Evolutionary conservation across 176 grass and related monocot species (phyloP).

Genomic region (Phoenix roebelenii): DNA sequence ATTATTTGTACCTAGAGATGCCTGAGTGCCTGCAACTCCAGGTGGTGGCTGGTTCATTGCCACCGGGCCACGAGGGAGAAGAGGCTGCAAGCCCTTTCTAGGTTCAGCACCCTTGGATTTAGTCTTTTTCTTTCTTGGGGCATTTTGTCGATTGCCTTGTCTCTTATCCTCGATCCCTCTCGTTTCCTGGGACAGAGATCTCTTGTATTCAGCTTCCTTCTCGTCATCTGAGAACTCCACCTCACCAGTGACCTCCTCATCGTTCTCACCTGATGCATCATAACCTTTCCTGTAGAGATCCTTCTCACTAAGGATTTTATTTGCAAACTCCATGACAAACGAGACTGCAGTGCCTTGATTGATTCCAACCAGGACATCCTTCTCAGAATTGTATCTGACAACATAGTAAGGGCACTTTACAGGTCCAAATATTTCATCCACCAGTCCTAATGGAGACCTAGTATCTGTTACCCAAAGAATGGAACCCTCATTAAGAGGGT

Average conservation of each 20-base stretch:
- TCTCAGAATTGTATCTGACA: constrained; percentile 58
- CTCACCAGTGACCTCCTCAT: constrained; percentile 40
- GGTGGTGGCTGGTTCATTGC: constrained; percentile 4
- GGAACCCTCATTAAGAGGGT: constrained; percentile 73
- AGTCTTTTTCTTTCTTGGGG: constrained; percentile 34
- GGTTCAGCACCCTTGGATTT: constrained; percentile 23
- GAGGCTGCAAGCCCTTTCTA: constrained; percentile 22
- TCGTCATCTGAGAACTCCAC: constrained; percentile 94
- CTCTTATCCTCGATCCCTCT: constrained; percentile 41
- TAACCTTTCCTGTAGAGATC: constrained; percentile 75
- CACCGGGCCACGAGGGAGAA: constrained; percentile 3
- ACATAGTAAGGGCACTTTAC: constrained; percentile 85
- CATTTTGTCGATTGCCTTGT: constrained; percentile 24
- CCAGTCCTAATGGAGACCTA: constrained; percentile 47
- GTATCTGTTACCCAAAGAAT: constrained; percentile 89
- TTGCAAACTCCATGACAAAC: constrained; percentile 67
- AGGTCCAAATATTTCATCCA: constrained; percentile 92
- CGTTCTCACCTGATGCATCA: constrained; percentile 55
- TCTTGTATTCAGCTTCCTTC: constrained; percentile 69
- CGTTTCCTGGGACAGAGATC: constrained; percentile 36
- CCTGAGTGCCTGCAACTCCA: constrained; percentile 1
- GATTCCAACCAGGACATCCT: constrained; percentile 61
- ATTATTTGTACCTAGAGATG: not conserved
- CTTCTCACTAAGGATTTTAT: constrained; percentile 61
- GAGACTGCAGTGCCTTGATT: constrained; percentile 52